Evolutionary conservation across 75 land plant genomes (phyloP), one percentile per base, ranked within the genome.

Genomic region (Sequoiadendron giganteum): DNA sequence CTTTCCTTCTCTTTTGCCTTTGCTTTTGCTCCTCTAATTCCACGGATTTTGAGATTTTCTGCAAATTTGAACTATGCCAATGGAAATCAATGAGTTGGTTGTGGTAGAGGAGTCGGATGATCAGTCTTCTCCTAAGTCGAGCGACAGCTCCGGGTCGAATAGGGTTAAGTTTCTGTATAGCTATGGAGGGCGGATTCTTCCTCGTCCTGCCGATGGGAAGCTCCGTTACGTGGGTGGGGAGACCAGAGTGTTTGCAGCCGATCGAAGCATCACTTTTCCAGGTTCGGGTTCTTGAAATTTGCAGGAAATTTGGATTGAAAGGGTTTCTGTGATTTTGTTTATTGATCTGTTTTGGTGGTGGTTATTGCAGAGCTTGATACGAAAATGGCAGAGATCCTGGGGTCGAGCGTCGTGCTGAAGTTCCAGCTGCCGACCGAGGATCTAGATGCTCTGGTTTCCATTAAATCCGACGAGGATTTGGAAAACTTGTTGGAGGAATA

Each of bases 201-300:
- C 96, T 3, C 86, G 99, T 87, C 97, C 97, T 3, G 88, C 73
- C 88, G 99, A 97, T 89, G 95, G 96, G 21, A 93, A 90, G 89
- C 95, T 97, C 84, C 90, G 99, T 48, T 97, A 97, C 88, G 94
- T 94, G 9, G 99, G 98, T 10, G 99, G 99, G 55, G 96, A 96
- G 13, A 96, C 98, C 3, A 90, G 94, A n/a, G 90, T 97, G 11
- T 89, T 97, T n/a, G 91, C 94, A n/a, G 92, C 95, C 11, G 89
- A 90, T 70, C 89, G 91, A 68, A 89, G 87, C 86, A 40, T 94
- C 42, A 36, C 89, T 8, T 96, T 83, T 14, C 15, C 47, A 83
- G 84, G 84, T 83, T 40, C 8, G 84, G 16, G 36, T 36, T 6
- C 10, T 21, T 83, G 18, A 39, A 10, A 25, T 5, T 47, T 83